Evolutionary conservation across 1,284 basidiomycete species (phyloP).

Genomic region (Heimioporus punctisporus): DNA sequence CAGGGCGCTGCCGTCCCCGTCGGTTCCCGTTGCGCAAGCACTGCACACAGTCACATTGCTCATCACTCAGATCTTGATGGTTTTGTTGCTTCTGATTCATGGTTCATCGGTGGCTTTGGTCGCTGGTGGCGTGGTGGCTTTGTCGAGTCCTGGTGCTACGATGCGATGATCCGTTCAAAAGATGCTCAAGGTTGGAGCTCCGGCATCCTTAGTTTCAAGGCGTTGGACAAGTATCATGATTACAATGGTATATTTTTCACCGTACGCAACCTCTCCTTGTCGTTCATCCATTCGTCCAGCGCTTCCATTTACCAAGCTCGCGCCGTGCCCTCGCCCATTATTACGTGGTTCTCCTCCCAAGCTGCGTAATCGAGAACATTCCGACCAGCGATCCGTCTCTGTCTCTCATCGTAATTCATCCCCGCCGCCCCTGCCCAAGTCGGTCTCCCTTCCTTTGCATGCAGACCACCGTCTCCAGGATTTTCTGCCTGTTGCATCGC

Average conservation of each 20-base stretch:
- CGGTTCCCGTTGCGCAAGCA: conserved; percentile 16
- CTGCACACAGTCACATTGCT: conserved; percentile 25
- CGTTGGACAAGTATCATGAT: conserved; percentile 63
- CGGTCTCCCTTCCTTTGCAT: conserved; percentile 76
- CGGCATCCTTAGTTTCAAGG: conserved; percentile 71
- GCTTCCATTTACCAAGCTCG: conserved; percentile 52
- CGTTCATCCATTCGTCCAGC: conserved; percentile 33
- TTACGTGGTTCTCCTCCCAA: conserved; percentile 51
- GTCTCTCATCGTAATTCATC: conserved; percentile 57
- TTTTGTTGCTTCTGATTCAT: conserved; percentile 68
- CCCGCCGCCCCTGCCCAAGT: conserved; percentile 83
- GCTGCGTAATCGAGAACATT: conserved; percentile 60
- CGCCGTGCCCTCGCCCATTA: conserved; percentile 40
- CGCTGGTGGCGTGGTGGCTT: conserved; percentile 85
- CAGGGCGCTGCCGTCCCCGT: conserved; percentile 29
- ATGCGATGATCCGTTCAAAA: conserved; percentile 61
- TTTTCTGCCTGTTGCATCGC: conserved; percentile 31
- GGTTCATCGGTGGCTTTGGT: conserved; percentile 89
- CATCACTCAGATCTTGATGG: conserved; percentile 37
- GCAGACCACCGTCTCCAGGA: conserved; percentile 34
- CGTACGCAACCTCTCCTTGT: not conserved
- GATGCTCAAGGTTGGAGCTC: conserved; percentile 76
- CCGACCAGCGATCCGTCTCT: conserved; percentile 40
- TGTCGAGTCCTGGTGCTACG: conserved; percentile 71
- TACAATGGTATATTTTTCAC: conserved; percentile 52